Evolutionary conservation across 371 early-diverging fungal species (phyloP).

Genomic region (Mucor irregularis): DNA sequence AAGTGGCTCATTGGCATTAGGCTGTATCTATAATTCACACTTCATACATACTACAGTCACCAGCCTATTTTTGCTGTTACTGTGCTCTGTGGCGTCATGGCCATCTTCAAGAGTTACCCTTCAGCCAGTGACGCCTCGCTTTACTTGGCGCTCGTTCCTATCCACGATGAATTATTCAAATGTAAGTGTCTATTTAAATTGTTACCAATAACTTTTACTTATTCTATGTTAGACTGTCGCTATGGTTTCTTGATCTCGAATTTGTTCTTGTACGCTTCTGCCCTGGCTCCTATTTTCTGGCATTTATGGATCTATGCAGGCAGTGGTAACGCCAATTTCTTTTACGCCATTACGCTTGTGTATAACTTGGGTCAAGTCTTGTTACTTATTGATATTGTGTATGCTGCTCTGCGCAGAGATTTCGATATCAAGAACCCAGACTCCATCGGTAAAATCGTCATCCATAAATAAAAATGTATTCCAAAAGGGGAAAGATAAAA

Average conservation of each 20-base stretch:
- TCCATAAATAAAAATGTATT: slow-evolving; percentile 44
- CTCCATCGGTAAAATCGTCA: slow-evolving; percentile 55
- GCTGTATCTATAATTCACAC: not conserved
- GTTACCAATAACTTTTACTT: not conserved
- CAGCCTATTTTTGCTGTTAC: slow-evolving; percentile 77
- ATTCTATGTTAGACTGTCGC: slow-evolving; percentile 56
- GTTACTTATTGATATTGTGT: slow-evolving; percentile 77
- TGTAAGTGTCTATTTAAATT: slow-evolving; percentile 53
- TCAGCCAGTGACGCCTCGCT: slow-evolving; percentile 83
- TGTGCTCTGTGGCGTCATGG: slow-evolving; percentile 70
- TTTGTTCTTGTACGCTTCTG: slow-evolving; percentile 69
- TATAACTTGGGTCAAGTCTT: slow-evolving; percentile 84
- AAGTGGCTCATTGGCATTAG: slow-evolving; percentile 3
- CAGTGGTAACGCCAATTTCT: slow-evolving; percentile 96
- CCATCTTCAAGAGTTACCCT: slow-evolving; percentile 92
- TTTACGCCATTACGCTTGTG: slow-evolving; percentile 93
- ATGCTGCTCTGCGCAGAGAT: slow-evolving; percentile 72
- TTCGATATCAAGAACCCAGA: slow-evolving; percentile 73
- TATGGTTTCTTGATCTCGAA: slow-evolving; percentile 67
- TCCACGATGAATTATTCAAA: slow-evolving; percentile 83
- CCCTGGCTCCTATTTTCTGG: slow-evolving; percentile 90
- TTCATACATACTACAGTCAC: slow-evolving; percentile 47
- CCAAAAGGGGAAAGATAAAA: not conserved
- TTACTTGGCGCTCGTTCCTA: slow-evolving; percentile 76
- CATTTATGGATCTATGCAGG: slow-evolving; percentile 93